These are phyloP conservation scores for Jimgerdemannia flammicorona DNA, from an alignment of 192 early-diverging fungal species.

Conservation along the genomic window DNA sequence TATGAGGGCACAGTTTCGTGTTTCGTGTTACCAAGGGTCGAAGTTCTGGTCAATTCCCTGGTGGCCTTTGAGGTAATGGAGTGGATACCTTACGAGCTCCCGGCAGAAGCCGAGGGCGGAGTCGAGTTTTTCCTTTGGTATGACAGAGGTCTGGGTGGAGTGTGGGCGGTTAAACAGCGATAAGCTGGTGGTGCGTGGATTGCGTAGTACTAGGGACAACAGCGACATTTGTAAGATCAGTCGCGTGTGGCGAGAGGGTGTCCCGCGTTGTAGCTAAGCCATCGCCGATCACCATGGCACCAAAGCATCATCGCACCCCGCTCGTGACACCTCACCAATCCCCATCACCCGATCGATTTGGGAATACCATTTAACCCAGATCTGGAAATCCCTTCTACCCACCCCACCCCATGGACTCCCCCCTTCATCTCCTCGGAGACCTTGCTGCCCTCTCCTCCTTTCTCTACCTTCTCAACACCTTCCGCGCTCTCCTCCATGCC, in stretches of 20 bases:
- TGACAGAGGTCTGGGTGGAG: neutral
- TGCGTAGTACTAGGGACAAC: no score
- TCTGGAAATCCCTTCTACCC: no score
- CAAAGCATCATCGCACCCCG: no score
- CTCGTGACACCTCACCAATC: no score
- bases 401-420: neutral
- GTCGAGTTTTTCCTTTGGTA: neutral
- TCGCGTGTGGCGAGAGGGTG: no score
- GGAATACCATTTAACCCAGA: no score
- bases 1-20: neutral
- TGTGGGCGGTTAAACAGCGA: no score
- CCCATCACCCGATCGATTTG: no score
- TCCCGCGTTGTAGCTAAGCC: no score
- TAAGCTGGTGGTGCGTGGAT: no score
- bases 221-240: no score
- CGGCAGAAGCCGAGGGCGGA: neutral
- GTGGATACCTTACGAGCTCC: neutral
- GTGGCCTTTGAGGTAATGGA: constrained; percentile 19
- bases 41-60: constrained; percentile 8
- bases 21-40: neutral
- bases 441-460: constrained; percentile 1
- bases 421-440: constrained; percentile 6
- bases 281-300: no score
- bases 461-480: constrained; percentile 1
- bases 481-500: neutral